Conservation (phyloP, 495 filamentous ascomycete species). For the Xylaria acuta region DNA sequence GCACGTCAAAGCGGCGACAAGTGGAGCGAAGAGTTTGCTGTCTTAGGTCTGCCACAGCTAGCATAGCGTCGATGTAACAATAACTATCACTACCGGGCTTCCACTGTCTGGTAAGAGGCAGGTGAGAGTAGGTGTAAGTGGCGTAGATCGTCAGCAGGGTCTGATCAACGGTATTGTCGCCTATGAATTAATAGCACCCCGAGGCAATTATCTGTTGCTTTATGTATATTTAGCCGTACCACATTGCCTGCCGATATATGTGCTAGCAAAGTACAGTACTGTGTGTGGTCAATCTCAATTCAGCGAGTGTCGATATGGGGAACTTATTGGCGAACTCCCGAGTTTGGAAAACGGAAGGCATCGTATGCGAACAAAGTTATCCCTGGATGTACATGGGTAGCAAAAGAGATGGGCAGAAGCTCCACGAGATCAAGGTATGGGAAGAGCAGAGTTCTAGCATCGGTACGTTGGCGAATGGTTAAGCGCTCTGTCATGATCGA, state of each 20-base stretch:
- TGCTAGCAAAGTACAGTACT: neutral
- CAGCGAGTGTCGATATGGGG: neutral
- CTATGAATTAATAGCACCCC: neutral
- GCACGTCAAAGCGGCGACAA: conserved; percentile 10
- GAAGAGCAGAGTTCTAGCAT: neutral
- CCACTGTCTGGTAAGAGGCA: neutral
- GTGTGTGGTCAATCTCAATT: neutral
- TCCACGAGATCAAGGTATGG: neutral
- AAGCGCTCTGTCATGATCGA: neutral
- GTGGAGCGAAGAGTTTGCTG: conserved; percentile 7
- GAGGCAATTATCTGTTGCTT: conserved; percentile 13
- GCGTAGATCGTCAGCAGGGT: neutral
- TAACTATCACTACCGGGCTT: neutral
- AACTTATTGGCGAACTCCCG: neutral
- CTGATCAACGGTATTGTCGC: neutral
- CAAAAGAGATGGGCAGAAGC: neutral
- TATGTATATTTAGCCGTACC: conserved; percentile 19
- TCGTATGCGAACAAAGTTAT: neutral
- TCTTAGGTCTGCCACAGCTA: neutral
- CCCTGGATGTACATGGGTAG: neutral
- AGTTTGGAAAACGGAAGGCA: conserved; percentile 1
- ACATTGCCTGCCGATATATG: neutral
- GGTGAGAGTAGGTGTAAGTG: neutral
- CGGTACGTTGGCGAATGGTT: neutral
- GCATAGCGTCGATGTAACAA: conserved; percentile 5